Conservation (phyloP, 2,329 filamentous ascomycete genomes). For the Trichophyton verrucosum region DNA sequence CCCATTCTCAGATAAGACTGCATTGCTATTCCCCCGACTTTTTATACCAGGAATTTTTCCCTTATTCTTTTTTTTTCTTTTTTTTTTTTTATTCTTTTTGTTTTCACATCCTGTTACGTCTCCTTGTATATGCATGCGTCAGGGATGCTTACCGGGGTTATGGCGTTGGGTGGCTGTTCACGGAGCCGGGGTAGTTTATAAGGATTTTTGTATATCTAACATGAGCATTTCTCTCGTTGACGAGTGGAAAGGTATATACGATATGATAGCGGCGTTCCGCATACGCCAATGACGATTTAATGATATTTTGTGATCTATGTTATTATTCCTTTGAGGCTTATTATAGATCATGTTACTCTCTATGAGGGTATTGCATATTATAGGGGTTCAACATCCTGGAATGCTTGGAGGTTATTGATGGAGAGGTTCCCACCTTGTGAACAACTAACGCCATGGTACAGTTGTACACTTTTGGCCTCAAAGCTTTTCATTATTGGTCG, state of each 20-base stretch:
- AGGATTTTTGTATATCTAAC: background rate
- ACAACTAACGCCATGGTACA: background rate
- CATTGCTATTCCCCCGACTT: background rate
- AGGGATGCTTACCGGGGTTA: background rate
- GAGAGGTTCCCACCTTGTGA: background rate
- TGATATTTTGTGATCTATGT: background rate
- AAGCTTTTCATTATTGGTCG: background rate
- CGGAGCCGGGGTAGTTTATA: background rate
- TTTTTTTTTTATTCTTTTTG: background rate
- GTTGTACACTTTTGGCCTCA: too few relatives aligned
- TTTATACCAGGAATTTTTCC: background rate
- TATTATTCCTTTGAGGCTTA: background rate
- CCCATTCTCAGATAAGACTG: slow-evolving; percentile 8
- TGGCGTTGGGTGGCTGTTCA: background rate
- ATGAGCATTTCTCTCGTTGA: background rate
- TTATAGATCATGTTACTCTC: too few relatives aligned
- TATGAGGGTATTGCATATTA: background rate
- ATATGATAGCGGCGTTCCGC: background rate
- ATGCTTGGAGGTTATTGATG: background rate
- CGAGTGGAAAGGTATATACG: background rate
- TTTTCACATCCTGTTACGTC: background rate
- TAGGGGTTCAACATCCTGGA: background rate
- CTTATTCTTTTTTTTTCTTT: background rate
- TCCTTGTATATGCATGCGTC: background rate
- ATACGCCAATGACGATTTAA: background rate